These are phyloP conservation scores for Collybia nuda DNA, from an alignment of 768 basidiomycete species.

Conservation along the genomic window DNA sequence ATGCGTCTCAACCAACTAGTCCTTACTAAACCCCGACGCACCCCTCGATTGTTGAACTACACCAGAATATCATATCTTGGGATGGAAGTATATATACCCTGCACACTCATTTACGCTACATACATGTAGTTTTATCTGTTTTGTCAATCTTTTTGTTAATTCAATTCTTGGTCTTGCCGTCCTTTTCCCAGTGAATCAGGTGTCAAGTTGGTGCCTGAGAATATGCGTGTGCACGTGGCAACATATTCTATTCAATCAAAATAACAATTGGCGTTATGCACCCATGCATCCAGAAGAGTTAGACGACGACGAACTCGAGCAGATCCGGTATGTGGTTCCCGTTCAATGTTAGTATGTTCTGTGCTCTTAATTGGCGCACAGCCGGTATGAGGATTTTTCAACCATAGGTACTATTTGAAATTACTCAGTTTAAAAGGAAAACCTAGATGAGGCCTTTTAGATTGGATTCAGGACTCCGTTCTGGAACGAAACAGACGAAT, in stretches of 20 bases:
- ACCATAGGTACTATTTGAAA: constrained; percentile 73
- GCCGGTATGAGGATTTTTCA: constrained; percentile 93
- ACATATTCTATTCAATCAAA: not conserved
- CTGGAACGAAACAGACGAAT: constrained; percentile 82
- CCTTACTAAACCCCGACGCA: constrained; percentile 9
- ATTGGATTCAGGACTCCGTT: constrained; percentile 97
- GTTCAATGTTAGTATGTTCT: not conserved
- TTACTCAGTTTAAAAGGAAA: constrained; percentile 1
- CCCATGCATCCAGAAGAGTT: constrained; percentile 47
- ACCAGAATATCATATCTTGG: constrained; percentile 11
- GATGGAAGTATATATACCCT: constrained; percentile 13
- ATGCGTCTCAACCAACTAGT: constrained; percentile 29
- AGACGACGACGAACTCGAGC: constrained; percentile 66
- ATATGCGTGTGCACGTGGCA: constrained; percentile 8
- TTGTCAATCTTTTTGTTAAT: not conserved
- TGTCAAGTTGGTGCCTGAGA: not conserved
- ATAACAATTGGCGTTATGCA: constrained; percentile 14
- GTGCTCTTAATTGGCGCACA: constrained; percentile 29
- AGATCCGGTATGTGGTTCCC: constrained; percentile 49
- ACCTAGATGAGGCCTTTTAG: constrained; percentile 37
- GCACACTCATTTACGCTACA: constrained; percentile 9
- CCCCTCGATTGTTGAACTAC: not conserved
- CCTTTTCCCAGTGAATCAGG: not conserved
- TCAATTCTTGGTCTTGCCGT: not conserved
- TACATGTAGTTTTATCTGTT: constrained; percentile 2